These are phyloP conservation scores for Botryotinia calthae DNA, from an alignment of 2,329 filamentous ascomycete genomes.

Conservation along the genomic window DNA sequence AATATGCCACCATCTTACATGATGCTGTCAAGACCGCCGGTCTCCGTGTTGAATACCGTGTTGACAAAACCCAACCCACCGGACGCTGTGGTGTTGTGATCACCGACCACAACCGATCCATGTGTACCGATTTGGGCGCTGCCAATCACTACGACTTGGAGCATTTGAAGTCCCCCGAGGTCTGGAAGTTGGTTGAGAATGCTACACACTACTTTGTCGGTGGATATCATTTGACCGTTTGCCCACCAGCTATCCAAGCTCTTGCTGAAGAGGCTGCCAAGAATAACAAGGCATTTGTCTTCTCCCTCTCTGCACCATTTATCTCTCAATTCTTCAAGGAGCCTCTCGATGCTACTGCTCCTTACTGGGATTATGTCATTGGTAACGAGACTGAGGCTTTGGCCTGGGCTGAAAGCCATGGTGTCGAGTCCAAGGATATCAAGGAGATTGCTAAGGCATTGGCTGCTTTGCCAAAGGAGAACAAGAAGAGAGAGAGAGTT, in stretches of 20 bases:
- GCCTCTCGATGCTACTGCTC: slow-evolving; percentile 76
- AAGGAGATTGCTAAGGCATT: slow-evolving; percentile 82
- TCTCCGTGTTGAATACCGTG: slow-evolving; percentile 89
- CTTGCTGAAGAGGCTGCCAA: slow-evolving; percentile 85
- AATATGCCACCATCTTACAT: slow-evolving; percentile 85
- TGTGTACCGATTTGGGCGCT: slow-evolving; percentile 92
- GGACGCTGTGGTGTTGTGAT: slow-evolving; percentile 96
- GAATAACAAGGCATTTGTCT: slow-evolving; percentile 86
- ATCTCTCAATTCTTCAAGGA: slow-evolving; percentile 98
- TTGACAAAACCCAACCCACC: slow-evolving; percentile 79
- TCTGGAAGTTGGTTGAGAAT: slow-evolving; percentile 89
- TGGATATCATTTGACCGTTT: slow-evolving; percentile 97
- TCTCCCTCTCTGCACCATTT: slow-evolving; percentile 93
- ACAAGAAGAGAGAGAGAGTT: slow-evolving; percentile 75
- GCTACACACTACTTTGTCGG: slow-evolving; percentile 90
- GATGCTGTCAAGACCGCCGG: slow-evolving; percentile 85
- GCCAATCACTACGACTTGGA: slow-evolving; percentile 97
- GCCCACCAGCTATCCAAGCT: slow-evolving; percentile 83
- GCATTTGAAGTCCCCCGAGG: slow-evolving; percentile 84
- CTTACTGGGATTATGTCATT: slow-evolving; percentile 94
- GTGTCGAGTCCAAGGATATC: slow-evolving; percentile 71
- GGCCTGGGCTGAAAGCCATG: slow-evolving; percentile 80
- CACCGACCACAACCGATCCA: slow-evolving; percentile 90
- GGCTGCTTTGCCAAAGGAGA: slow-evolving; percentile 88
- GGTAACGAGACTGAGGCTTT: slow-evolving; percentile 96